These are phyloP conservation scores for Wickerhamiella kazuoi DNA, from an alignment of 805 yeast species.

Conservation along the genomic window DNA sequence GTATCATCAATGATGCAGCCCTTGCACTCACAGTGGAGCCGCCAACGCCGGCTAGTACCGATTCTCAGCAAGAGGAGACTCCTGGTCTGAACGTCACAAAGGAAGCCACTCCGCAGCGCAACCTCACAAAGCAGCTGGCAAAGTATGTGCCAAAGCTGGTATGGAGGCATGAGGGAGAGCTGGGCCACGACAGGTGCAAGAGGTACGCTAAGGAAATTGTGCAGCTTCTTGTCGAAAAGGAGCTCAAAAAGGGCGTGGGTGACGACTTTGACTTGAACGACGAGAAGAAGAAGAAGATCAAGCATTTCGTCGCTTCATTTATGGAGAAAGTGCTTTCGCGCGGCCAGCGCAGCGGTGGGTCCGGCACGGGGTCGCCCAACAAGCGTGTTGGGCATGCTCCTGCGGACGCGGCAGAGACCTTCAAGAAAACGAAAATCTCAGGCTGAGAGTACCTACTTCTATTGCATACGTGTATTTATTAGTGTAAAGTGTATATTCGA, in stretches of 20 bases:
- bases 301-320: conserved; percentile 33
- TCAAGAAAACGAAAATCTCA: neutral
- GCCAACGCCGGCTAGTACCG: conserved; percentile 3
- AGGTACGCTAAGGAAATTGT: conserved; percentile 67
- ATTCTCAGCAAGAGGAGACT: conserved; percentile 10
- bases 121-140: conserved; percentile 34
- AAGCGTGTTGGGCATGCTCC: neutral
- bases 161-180: conserved; percentile 41
- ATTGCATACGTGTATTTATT: too few relatives aligned
- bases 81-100: conserved; percentile 13
- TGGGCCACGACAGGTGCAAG: conserved; percentile 60
- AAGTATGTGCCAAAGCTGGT: conserved; percentile 61
- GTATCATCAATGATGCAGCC: conserved; percentile 14
- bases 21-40: conserved; percentile 1
- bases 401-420: neutral
- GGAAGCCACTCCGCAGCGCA: conserved; percentile 4
- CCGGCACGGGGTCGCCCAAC: neutral
- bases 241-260: conserved; percentile 25
- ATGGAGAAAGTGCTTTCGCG: conserved; percentile 14
- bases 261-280: conserved; percentile 36
- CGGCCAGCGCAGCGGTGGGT: too few relatives aligned
- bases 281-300: conserved; percentile 54
- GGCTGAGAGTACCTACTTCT: too few relatives aligned
- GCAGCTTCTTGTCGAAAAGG: conserved; percentile 49
- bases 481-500: too few relatives aligned